Conservation (phyloP, 2,329 filamentous ascomycete genomes). For the Mariannaea elegans region DNA sequence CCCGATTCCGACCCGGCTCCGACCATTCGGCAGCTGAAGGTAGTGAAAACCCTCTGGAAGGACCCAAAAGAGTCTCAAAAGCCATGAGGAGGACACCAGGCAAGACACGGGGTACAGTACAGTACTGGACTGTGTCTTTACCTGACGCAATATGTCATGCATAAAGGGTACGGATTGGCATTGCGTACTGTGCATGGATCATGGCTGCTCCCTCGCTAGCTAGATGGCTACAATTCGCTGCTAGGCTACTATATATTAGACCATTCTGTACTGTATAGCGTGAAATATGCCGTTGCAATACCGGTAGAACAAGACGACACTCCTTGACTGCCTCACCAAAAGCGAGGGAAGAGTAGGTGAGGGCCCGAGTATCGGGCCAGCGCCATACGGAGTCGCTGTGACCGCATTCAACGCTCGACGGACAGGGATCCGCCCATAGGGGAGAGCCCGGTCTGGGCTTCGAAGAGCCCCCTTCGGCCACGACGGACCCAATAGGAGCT, state of each 20-base stretch:
- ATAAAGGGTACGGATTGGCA: conserved; percentile 9
- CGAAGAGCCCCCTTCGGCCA: conserved; percentile 7
- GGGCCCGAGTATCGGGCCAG: not conserved
- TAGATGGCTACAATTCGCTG: not conserved
- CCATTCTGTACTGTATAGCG: not conserved
- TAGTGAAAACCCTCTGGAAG: not conserved
- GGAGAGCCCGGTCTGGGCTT: not conserved
- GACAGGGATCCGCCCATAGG: conserved; percentile 26
- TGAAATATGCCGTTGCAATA: not conserved
- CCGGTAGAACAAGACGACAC: not conserved
- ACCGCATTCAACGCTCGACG: not conserved
- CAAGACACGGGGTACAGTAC: not conserved
- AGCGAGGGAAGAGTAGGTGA: not conserved
- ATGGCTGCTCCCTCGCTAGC: conserved; percentile 14
- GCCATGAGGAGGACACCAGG: conserved; percentile 3
- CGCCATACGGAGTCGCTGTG: not conserved
- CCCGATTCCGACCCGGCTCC: conserved; percentile 12
- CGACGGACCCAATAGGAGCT: not conserved
- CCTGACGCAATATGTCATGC: conserved; percentile 6
- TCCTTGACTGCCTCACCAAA: not conserved
- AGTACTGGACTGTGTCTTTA: not conserved
- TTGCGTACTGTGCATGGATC: conserved; percentile 9
- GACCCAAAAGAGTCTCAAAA: not conserved
- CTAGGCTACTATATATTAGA: conserved; percentile 2
- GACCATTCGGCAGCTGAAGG: not conserved